phyloP scores from a whole-genome alignment of 768 basidiomycete genomes.

The Russula brevipes region DNA sequence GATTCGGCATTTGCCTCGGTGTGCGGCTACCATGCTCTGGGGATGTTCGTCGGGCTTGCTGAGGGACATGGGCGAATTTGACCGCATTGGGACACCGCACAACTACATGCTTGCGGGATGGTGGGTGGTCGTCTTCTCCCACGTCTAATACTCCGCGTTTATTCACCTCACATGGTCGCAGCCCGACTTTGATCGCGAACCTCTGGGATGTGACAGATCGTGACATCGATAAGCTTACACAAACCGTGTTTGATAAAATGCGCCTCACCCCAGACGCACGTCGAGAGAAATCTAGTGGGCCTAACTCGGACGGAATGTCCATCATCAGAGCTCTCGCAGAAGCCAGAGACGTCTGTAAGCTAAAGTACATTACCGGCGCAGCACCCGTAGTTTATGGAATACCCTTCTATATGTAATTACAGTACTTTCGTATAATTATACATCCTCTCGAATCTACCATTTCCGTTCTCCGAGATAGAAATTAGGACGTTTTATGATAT shows the following conservation, averaged over 20 bases:
- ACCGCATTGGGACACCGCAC: constrained; percentile 85
- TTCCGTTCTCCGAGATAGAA: background rate
- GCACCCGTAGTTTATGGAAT: constrained; percentile 95
- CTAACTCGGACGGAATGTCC: constrained; percentile 35
- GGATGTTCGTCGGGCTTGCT: constrained; percentile 93
- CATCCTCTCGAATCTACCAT: background rate
- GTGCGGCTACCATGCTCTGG: constrained; percentile 96
- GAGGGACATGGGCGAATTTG: constrained; percentile 90
- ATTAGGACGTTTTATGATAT: too few relatives aligned
- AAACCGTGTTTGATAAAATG: constrained; percentile 73
- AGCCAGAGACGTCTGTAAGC: constrained; percentile 76
- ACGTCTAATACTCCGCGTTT: background rate
- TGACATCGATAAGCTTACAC: constrained; percentile 92
- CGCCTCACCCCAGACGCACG: constrained; percentile 40
- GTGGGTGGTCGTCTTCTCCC: constrained; percentile 46
- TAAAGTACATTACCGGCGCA: constrained; percentile 91
- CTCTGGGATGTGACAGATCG: constrained; percentile 98
- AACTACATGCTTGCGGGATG: constrained; percentile 97
- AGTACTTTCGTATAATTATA: background rate
- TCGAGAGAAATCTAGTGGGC: constrained; percentile 24
- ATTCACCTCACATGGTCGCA: background rate
- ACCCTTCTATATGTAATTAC: constrained; percentile 68
- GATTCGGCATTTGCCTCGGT: constrained; percentile 73
- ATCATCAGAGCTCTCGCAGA: constrained; percentile 75
- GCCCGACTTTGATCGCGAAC: constrained; percentile 90